phyloP scores from a whole-genome alignment of 2,329 filamentous ascomycete genomes.

The Cladosporium colombiae region DNA sequence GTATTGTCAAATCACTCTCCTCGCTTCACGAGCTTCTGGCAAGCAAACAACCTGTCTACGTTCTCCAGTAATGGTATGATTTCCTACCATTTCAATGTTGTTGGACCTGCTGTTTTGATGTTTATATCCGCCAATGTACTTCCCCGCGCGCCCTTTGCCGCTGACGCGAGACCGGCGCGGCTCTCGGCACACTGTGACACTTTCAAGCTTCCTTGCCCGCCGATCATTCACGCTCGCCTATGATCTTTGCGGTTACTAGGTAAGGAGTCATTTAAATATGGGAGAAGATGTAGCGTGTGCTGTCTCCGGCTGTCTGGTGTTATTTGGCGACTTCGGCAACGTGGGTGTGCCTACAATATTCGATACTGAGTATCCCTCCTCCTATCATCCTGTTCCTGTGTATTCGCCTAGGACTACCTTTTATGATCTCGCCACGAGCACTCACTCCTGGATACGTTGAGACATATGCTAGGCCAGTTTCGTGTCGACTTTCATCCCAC shows the following conservation, averaged over 20 bases:
- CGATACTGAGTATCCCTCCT: background rate
- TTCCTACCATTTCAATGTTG: background rate
- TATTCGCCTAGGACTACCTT: background rate
- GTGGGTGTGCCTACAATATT: background rate
- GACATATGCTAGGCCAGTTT: background rate
- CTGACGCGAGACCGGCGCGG: conserved; percentile 1
- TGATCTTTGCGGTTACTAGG: conserved; percentile 15
- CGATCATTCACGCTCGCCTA: background rate
- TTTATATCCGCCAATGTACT: background rate
- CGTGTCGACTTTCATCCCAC: background rate
- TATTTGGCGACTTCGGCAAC: background rate
- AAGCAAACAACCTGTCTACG: background rate
- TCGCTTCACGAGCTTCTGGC: conserved; percentile 15
- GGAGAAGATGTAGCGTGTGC: background rate
- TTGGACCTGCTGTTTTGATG: background rate
- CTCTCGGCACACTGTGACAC: conserved; percentile 16
- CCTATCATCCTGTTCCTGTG: background rate
- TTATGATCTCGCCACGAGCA: background rate
- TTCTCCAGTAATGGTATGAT: background rate
- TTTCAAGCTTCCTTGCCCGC: background rate
- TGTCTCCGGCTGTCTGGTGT: background rate
- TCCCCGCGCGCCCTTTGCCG: conserved; percentile 12
- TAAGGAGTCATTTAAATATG: conserved; percentile 17
- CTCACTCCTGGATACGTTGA: background rate
- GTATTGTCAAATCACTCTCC: conserved; percentile 18